Base-by-base conservation (phyloP, 2,329 filamentous ascomycete genomes). In the Intubia oerlemansii region DNA sequence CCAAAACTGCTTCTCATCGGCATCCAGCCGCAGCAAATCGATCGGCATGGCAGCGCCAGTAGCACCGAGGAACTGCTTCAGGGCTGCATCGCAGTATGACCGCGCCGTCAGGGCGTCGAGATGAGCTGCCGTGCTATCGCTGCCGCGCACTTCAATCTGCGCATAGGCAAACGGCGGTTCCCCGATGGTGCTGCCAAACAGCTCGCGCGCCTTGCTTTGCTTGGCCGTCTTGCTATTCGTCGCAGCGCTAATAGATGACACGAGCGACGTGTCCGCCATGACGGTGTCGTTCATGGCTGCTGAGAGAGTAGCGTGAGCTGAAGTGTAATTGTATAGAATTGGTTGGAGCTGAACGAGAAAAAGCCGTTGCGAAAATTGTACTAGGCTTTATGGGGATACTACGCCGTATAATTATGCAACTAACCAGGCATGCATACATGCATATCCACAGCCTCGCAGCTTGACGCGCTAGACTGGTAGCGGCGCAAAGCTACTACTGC, bases 61-160 rank as follows among this genome's bases (percentile, higher is more conserved):
- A 12, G 66, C 50, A 13, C 79, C 79, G 2, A 85, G 62, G 40
- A 78, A 82, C 35, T 75, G 64, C 1, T 54, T 55, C 7, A 85
- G 52, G 0, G 76, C 70, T 1, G 60, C 47, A 2, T 62, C 65
- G 38, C 76, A 63, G 42, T 76, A 70, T 1, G 66, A 54, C 19
- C 65, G 66, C 12, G 63, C 56, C 21, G 69, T 70, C 3, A 81
- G 50, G 3, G 57, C 52, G 46, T 82, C 75, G 5, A 79, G 50
- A 2, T 37, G 25, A 4, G 31, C 28, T 10, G 31, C 40, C 25
- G 12, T 14, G 25, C 5, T 7, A 25, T 5, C 16, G 18, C 10
- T 24, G 44, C 51, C 33, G 5, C 53, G 42, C 16, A 67, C 49
- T 37, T 62, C 48, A 1, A 74, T 50, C 34, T 66, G 62, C 17